Evolutionary conservation across 1,139 yeast species (phyloP).

Genomic region (Saccharomycopsis phalli): DNA sequence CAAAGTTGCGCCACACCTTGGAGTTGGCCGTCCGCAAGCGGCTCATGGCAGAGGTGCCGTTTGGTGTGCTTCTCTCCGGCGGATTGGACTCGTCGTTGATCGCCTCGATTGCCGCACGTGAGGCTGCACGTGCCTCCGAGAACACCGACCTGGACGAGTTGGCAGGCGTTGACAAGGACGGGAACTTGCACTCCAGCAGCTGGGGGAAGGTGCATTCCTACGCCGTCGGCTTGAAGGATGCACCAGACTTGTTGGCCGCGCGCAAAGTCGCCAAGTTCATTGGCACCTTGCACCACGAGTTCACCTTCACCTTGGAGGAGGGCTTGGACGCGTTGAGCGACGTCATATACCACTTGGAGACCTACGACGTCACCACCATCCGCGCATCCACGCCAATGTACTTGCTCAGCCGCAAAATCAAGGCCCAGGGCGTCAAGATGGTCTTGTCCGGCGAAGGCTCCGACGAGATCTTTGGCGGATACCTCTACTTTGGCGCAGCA

Average conservation of each 20-base stretch:
- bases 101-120: conserved; percentile 95
- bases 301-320: conserved; percentile 91
- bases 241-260: conserved; percentile 96
- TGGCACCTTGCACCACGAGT: conserved; percentile 96
- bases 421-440: conserved; percentile 99
- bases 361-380: conserved; percentile 96
- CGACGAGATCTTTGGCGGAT: conserved; percentile 98
- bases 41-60: conserved; percentile 98
- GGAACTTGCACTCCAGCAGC: conserved; percentile 57
- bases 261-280: conserved; percentile 91
- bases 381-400: conserved; percentile 99
- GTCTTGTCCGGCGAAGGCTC: conserved; percentile 98
- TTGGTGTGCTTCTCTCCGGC: conserved; percentile 93
- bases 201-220: conserved; percentile 90
- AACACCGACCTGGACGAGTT: conserved; percentile 41
- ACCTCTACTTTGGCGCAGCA: conserved; percentile 93
- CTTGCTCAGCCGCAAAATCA: conserved; percentile 87
- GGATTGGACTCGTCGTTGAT: conserved; percentile 95
- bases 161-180: conserved; percentile 87
- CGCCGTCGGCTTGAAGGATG: conserved; percentile 94
- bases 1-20: conserved; percentile 63
- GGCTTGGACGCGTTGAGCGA: conserved; percentile 94
- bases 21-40: conserved; percentile 97
- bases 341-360: conserved; percentile 91
- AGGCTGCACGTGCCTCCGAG: conserved; percentile 70